Evolutionary conservation across 305 asterid species (phyloP).

Genomic region (Fraxinus floribunda): DNA sequence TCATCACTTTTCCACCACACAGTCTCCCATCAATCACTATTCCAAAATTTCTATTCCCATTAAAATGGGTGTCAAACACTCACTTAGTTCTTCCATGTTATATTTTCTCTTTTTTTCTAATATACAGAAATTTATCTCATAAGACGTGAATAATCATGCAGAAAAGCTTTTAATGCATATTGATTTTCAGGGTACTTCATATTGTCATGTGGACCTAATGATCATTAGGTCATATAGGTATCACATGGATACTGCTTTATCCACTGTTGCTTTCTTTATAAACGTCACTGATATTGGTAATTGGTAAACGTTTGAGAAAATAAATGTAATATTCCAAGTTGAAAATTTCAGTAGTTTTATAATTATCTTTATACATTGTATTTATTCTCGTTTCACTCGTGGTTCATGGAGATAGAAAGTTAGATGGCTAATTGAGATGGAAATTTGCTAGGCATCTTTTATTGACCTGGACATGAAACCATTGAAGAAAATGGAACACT

Average conservation of each 20-base stretch:
- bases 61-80: too few species aligned
- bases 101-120: neutral
- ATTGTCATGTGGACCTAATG: neutral
- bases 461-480: conserved; percentile 93
- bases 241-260: neutral
- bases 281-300: neutral
- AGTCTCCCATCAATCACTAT: too few species aligned
- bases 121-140: conserved; percentile 5
- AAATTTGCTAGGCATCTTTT: conserved; percentile 60
- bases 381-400: conserved; percentile 17
- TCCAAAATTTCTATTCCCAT: too few species aligned
- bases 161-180: neutral
- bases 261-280: conserved; percentile 7
- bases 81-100: neutral
- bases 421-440: conserved; percentile 15
- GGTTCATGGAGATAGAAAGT: conserved; percentile 14
- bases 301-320: conserved; percentile 13
- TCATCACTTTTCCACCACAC: too few species aligned
- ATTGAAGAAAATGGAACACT: conserved; percentile 74
- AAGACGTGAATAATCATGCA: neutral
- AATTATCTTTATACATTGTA: conserved; percentile 11
- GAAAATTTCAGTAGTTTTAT: neutral
- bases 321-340: neutral
- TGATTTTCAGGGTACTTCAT: neutral
- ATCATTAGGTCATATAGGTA: neutral